A percentile compares a stretch with the other conserved stretches of the same genome.
phyloP scores from a whole-genome alignment of 108 stramenopile genomes.

The Stephanodiscus minutulus region DNA sequence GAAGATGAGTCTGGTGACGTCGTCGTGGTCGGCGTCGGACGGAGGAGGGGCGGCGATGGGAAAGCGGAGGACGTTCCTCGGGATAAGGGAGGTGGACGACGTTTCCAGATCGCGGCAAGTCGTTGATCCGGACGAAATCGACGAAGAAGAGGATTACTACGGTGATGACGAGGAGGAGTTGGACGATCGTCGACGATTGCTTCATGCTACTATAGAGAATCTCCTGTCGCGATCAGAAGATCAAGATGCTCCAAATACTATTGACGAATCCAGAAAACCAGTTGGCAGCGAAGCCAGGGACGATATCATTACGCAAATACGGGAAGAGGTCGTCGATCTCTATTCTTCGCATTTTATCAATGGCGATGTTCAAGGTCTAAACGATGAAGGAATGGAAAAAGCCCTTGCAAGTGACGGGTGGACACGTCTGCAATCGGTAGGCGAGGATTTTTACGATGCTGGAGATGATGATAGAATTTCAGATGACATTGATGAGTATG shows the following conservation, averaged over 20 bases:
- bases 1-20: slow-evolving; percentile 69
- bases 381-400: slow-evolving; percentile 4
- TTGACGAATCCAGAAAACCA: neutral
- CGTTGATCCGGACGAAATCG: neutral
- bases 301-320: slow-evolving; percentile 37
- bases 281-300: neutral
- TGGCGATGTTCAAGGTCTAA: slow-evolving; percentile 6
- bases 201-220: neutral
- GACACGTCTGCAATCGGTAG: slow-evolving; percentile 34
- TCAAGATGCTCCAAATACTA: neutral
- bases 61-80: neutral
- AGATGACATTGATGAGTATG: slow-evolving; percentile 1
- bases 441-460: slow-evolving; percentile 13
- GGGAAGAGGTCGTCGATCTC: slow-evolving; percentile 50
- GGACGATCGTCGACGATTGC: slow-evolving; percentile 9
- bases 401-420: slow-evolving; percentile 32
- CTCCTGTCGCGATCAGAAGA: neutral
- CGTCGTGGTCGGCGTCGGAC: slow-evolving; percentile 20
- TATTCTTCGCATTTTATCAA: slow-evolving; percentile 33
- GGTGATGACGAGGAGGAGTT: neutral
- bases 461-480: neutral
- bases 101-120: neutral
- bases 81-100: neutral
- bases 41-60: slow-evolving; percentile 6
- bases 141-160: neutral